phyloP scores from a whole-genome alignment of 495 filamentous ascomycete species.

The Corynascus novoguineensis region DNA sequence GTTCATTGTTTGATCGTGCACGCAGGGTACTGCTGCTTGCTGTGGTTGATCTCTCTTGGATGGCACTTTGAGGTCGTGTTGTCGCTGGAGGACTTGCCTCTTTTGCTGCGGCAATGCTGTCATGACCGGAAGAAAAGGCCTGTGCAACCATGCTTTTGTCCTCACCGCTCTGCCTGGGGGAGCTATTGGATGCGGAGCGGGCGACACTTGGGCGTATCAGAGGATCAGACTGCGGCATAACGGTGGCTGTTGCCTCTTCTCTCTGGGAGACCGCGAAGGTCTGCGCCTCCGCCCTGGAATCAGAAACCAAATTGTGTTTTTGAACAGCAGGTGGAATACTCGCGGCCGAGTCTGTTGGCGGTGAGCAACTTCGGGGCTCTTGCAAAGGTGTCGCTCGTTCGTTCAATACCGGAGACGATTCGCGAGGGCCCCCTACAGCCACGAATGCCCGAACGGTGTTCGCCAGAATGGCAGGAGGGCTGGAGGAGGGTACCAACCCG shows the following conservation, averaged over 20 bases:
- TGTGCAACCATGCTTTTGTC: not conserved
- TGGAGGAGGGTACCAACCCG: slow-evolving; percentile 31
- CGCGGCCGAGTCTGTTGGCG: not conserved
- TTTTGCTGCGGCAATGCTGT: not conserved
- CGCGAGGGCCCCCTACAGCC: too few species aligned
- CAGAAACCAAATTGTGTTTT: not conserved
- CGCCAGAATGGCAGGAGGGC: slow-evolving; percentile 10
- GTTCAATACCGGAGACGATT: not conserved
- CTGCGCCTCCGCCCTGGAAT: not conserved
- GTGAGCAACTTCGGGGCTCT: not conserved
- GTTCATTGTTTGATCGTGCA: slow-evolving; percentile 1
- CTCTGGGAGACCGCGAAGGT: not conserved
- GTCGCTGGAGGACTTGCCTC: not conserved
- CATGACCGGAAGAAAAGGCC: not conserved
- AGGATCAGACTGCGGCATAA: not conserved
- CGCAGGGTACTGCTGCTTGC: not conserved
- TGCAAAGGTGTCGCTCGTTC: too few species aligned
- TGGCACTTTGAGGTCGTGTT: not conserved
- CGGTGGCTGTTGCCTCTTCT: not conserved
- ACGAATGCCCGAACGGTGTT: not conserved
- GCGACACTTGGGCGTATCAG: not conserved
- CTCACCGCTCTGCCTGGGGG: not conserved
- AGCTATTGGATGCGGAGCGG: not conserved
- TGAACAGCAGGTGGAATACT: not conserved
- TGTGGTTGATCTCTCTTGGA: not conserved